Evolutionary conservation across 2,329 filamentous ascomycete genomes (phyloP), one percentile per base, ranked within the genome.

Genomic region (Neonectria punicea): DNA sequence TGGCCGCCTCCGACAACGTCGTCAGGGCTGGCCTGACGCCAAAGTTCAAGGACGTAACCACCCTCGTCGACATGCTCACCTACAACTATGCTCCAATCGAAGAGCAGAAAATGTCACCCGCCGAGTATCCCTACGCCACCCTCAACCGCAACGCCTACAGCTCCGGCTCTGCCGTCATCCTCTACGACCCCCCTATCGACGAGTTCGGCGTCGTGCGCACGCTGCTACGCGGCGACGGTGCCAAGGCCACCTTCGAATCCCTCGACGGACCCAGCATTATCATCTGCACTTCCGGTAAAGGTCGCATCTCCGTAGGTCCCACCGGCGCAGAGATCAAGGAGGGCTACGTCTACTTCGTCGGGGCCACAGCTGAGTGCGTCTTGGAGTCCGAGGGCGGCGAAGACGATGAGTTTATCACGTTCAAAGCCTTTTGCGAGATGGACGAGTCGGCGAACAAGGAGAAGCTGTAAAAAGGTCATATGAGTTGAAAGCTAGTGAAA

Each of bases 1-100:
- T 99, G 96, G 96, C 96, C 0, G 92, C 93, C 9, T 97, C 93
- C n/a, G 96, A 99, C 86, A 99, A 99, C 71, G 96, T 99, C 39
- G 94, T 99, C 56, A 93, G 96, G 61, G 96, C 96, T 0, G 96
- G 96, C 47, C 96, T 99, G 80, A 99, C 96, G 0, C 96, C 96
- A 61, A 99, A 99, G 79, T 99, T 97, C 87, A 98, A 98, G 83
- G 96, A 99, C 73, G 93, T 98, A 22, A 82, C 90, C 58, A 98
- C 94, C 0, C 85, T 99, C 11, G 93, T 95, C 36, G 86, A 89
- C 67, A 97, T 97, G 90, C 83, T 99, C 70, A 99, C 96, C 0
- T 99, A 99, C 84, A 93, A 90, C 73, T 98, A 97, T 75, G 94
- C 96, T 0, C 95, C 96, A 2, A 98, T 98, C 70, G 90, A 92